These are phyloP conservation scores for Mortierella antarctica DNA, from an alignment of 192 early-diverging fungal genomes.

Conservation along the genomic window DNA sequence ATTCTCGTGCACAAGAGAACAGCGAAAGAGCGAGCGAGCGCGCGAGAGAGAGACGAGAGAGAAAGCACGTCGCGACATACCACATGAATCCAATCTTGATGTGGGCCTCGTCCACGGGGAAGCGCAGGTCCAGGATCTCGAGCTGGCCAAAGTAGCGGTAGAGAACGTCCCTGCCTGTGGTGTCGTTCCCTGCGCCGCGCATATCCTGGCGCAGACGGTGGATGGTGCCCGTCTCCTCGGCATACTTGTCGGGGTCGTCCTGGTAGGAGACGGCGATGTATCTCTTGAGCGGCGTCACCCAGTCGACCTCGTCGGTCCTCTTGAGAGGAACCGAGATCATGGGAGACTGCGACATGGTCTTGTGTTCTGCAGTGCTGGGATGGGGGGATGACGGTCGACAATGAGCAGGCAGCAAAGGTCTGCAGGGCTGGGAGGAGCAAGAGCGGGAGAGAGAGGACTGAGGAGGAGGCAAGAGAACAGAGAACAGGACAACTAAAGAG, in stretches of 20 bases:
- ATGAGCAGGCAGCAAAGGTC: background rate
- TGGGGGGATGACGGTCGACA: background rate
- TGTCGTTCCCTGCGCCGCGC: slow-evolving; percentile 93
- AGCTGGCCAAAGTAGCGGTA: slow-evolving; percentile 98
- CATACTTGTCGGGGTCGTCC: slow-evolving; percentile 94
- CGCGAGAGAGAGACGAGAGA: background rate
- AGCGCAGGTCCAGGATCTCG: slow-evolving; percentile 92
- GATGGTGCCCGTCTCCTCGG: slow-evolving; percentile 82
- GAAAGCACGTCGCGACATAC: slow-evolving; percentile 59
- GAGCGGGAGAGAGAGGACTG: background rate
- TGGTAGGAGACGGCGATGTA: slow-evolving; percentile 90
- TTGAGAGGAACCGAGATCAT: slow-evolving; percentile 80
- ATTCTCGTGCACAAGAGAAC: background rate
- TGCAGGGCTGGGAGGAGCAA: background rate
- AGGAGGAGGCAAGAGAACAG: background rate
- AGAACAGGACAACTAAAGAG: background rate
- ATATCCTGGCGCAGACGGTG: slow-evolving; percentile 96
- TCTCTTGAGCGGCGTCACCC: slow-evolving; percentile 82
- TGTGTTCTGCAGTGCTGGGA: background rate
- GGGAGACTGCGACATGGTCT: slow-evolving; percentile 61
- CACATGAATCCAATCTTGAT: slow-evolving; percentile 93
- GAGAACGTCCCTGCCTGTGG: slow-evolving; percentile 92
- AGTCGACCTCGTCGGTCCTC: slow-evolving; percentile 92
- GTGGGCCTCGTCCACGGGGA: slow-evolving; percentile 92
- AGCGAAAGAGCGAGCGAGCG: slow-evolving; percentile 5